Evolutionary conservation across 2,329 filamentous ascomycete species (phyloP).

Genomic region (Diaporthe sp.): DNA sequence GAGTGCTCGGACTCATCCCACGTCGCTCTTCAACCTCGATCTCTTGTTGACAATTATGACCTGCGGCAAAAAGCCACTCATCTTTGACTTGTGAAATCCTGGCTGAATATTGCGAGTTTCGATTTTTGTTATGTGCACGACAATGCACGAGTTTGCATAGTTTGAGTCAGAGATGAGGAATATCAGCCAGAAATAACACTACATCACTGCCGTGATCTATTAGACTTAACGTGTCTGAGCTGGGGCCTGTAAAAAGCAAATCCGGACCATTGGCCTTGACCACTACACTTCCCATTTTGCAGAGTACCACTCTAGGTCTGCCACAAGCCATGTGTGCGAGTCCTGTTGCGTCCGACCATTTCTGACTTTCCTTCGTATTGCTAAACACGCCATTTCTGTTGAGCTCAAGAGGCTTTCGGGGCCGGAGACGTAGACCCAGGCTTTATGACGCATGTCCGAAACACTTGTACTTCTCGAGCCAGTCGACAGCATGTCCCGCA

Average conservation of each 20-base stretch:
- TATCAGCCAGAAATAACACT: not conserved
- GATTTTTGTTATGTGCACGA: not conserved
- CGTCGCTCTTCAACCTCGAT: too few relatives aligned
- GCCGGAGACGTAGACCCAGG: constrained; percentile 35
- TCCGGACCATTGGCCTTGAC: too few relatives aligned
- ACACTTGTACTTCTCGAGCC: not conserved
- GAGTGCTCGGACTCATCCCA: not conserved
- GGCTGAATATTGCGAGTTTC: not conserved
- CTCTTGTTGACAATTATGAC: too few relatives aligned
- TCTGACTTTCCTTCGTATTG: not conserved
- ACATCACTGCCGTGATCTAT: too few relatives aligned
- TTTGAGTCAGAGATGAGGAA: not conserved
- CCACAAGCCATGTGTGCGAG: not conserved
- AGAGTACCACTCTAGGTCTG: constrained; percentile 18
- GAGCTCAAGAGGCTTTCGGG: constrained; percentile 27
- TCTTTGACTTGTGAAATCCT: not conserved
- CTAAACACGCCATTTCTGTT: constrained; percentile 22
- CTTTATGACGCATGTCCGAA: not conserved
- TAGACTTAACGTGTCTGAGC: too few relatives aligned
- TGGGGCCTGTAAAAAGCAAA: not conserved
- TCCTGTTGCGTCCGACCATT: not conserved
- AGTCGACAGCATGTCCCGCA: not conserved
- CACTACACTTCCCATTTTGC: constrained; percentile 16
- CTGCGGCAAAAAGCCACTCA: too few relatives aligned
- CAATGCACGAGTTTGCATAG: not conserved